Evolutionary conservation across 2,329 filamentous ascomycete species (phyloP), one percentile per base, ranked within the genome.

Genomic region (Phaeosphaeriaceae sp.): DNA sequence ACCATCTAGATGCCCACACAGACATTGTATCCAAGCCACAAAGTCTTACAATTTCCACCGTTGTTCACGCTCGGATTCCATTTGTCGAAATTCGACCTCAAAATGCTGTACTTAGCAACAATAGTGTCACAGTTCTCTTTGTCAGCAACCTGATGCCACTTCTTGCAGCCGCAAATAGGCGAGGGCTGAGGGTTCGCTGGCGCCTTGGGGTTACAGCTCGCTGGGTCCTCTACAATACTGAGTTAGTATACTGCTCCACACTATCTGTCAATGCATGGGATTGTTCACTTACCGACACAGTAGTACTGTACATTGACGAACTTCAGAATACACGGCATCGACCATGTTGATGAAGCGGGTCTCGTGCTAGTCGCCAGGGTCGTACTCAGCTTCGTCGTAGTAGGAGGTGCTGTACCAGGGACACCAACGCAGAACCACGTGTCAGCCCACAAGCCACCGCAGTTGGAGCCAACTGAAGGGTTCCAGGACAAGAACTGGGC

Each of bases 341-440:
- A n/a, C n/a, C n/a, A n/a, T n/a, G 16, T 43, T 9, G 15, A 30
- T 1, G 23, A 20, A 34, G 29, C 18, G 8, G 40, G 40, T 16
- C 18, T 21, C 20, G 40, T 43, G n/a, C 18, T 35, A 2, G 29
- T 34, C 29, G 29, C 29, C 13, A 43, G n/a, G 13, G 43, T 34
- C 18, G 43, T 26, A 26, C 26, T 47, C 12, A 20, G 36, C n/a
- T 18, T 18, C 13, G 7, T n/a, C 21, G 43, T 39, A 12, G 43
- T 36, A 3, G 13, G 11, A 12, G 42, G 13, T 4, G 20, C 12
- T 21, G 45, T 30, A n/a, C 37, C 37, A 20, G 37, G 37, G 11
- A 48, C 38, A 17, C 46, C 39, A 16, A 48, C 26, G 21, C 46
- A 54, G 18, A 39, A 42, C 21, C 36, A 54, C 37, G 34, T 38